These are phyloP conservation scores for Diplodia sapinea DNA, from an alignment of 2,329 filamentous ascomycete species.

Conservation along the genomic window DNA sequence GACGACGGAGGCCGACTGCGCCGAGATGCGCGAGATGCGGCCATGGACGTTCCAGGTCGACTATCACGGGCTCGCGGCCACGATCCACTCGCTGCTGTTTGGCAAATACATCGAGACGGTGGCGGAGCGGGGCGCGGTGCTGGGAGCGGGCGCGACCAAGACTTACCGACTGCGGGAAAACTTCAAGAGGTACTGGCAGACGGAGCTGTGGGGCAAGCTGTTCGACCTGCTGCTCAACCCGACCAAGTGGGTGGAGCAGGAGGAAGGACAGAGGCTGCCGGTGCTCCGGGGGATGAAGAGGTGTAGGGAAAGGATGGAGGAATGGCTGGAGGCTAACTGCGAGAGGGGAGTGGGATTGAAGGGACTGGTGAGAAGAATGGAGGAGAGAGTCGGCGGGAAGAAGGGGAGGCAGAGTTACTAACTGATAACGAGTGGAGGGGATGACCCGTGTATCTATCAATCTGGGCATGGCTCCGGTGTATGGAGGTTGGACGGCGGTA, in stretches of 20 bases:
- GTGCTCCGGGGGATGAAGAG: conserved; percentile 71
- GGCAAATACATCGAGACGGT: conserved; percentile 91
- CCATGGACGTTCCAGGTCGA: conserved; percentile 99
- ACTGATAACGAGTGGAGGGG: background rate
- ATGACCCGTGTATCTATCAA: background rate
- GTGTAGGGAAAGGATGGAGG: conserved; percentile 80
- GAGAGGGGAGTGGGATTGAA: conserved; percentile 74
- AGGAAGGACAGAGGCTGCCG: conserved; percentile 73
- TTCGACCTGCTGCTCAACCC: conserved; percentile 91
- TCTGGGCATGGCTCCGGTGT: background rate
- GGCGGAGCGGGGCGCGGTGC: conserved; percentile 52
- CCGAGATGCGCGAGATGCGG: conserved; percentile 90
- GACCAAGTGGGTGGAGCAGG: conserved; percentile 55
- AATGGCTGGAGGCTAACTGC: conserved; percentile 78
- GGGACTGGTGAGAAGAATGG: conserved; percentile 65
- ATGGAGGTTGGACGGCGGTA: background rate
- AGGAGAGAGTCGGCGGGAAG: conserved; percentile 59
- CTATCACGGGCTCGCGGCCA: conserved; percentile 89
- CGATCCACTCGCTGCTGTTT: conserved; percentile 87
- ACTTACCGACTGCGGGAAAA: conserved; percentile 81
- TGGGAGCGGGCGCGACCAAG: conserved; percentile 64
- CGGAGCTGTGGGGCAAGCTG: conserved; percentile 81
- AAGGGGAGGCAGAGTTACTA: conserved; percentile 40
- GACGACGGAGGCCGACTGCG: conserved; percentile 83
- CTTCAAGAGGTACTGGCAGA: conserved; percentile 96